phyloP scores from a whole-genome alignment of 106 monocot genomes.

The Apostasia shenzhenica region DNA sequence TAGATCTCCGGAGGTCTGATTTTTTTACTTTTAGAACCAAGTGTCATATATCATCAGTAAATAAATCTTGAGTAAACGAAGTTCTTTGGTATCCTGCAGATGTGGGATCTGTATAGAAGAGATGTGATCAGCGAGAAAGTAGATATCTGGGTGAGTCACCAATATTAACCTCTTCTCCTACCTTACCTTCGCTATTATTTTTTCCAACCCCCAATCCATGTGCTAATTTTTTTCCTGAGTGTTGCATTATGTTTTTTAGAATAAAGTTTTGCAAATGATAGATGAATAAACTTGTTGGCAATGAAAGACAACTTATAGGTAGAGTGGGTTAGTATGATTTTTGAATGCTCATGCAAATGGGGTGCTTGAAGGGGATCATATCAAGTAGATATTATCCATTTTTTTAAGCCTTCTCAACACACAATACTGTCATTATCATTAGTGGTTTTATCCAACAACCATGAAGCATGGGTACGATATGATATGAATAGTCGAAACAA shows the following conservation, averaged over 20 bases:
- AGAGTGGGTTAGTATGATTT: no score
- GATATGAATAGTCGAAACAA: no score
- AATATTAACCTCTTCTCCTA: not conserved
- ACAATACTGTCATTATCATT: not conserved
- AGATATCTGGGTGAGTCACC: constrained; percentile 10
- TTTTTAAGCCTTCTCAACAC: not conserved
- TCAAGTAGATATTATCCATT: not conserved
- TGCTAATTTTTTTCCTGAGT: no score
- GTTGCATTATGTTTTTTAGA: not conserved
- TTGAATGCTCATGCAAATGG: not conserved
- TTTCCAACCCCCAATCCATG: not conserved
- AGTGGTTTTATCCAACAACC: no score
- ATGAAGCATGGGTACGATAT: no score
- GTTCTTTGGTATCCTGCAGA: not conserved
- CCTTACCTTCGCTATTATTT: not conserved
- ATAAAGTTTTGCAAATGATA: not conserved
- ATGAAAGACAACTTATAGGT: no score
- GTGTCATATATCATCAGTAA: no score
- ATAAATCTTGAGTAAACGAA: no score
- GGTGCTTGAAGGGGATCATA: not conserved
- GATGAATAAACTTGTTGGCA: not conserved
- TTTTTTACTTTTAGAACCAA: not conserved
- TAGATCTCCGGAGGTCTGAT: constrained; percentile 28
- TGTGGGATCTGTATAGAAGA: constrained; percentile 11
- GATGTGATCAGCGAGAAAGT: constrained; percentile 10